Conservation (phyloP, 2,329 filamentous ascomycete genomes). For the Fusarium lateritium region DNA sequence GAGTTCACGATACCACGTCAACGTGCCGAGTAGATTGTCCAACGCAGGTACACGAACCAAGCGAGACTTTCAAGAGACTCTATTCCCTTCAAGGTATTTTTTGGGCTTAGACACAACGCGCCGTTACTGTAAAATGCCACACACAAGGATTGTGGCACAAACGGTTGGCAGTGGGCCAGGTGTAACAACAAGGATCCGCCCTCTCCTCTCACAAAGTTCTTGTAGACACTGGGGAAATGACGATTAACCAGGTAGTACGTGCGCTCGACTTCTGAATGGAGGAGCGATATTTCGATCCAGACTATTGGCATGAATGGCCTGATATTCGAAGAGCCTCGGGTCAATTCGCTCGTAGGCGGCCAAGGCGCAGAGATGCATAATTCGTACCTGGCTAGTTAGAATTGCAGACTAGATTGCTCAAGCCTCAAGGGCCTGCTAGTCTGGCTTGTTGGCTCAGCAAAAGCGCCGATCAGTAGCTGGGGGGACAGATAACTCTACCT, state of each 20-base stretch:
- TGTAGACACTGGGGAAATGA: constrained; percentile 47
- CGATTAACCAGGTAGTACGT: constrained; percentile 32
- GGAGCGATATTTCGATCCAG: constrained; percentile 43
- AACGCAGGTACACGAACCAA: constrained; percentile 30
- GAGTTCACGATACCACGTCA: constrained; percentile 41
- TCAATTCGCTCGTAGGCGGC: constrained; percentile 30
- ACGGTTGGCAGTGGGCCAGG: constrained; percentile 37
- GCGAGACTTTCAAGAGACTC: constrained; percentile 13
- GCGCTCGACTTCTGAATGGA: constrained; percentile 29
- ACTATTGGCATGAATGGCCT: constrained; percentile 42
- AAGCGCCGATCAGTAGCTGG: constrained; percentile 43
- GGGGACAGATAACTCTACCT: constrained; percentile 30
- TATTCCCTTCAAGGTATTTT: constrained; percentile 39
- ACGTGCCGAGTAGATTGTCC: constrained; percentile 26
- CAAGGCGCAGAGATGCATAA: constrained; percentile 28
- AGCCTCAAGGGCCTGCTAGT: constrained; percentile 33
- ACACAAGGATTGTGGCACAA: constrained; percentile 41
- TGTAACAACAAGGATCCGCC: constrained; percentile 41
- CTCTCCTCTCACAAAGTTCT: constrained; percentile 31
- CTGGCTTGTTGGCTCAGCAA: constrained; percentile 36
- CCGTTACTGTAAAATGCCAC: constrained; percentile 19
- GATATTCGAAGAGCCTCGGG: constrained; percentile 34
- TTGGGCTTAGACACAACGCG: constrained; percentile 35
- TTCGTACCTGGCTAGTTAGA: constrained; percentile 19
- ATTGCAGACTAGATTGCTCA: constrained; percentile 28